Evolutionary conservation across 1,284 basidiomycete species (phyloP).

Genomic region (Cutaneotrichosporon arboriforme): DNA sequence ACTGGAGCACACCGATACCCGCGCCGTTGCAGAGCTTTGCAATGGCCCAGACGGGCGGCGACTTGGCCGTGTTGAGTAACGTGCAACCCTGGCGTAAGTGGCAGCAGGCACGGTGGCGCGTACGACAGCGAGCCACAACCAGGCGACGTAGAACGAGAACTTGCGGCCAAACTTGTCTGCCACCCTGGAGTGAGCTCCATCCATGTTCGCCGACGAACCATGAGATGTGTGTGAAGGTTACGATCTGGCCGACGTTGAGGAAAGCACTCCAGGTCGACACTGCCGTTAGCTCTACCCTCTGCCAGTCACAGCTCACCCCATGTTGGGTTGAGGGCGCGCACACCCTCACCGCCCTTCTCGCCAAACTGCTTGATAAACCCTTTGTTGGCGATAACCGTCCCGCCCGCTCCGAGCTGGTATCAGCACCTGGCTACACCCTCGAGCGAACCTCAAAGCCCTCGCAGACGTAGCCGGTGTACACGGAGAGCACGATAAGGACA

Average conservation of each 20-base stretch:
- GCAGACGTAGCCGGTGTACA: slow-evolving; percentile 22
- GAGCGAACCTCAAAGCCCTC: slow-evolving; percentile 19
- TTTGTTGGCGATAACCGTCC: slow-evolving; percentile 13
- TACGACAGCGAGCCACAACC: slow-evolving; percentile 8
- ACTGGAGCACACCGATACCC: slow-evolving; percentile 14
- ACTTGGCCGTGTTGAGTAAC: slow-evolving; percentile 11
- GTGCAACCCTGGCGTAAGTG: slow-evolving; percentile 12
- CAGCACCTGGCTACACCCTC: background rate
- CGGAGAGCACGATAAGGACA: slow-evolving; percentile 11
- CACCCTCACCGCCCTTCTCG: background rate
- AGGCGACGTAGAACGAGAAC: slow-evolving; percentile 9
- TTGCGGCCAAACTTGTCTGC: slow-evolving; percentile 24
- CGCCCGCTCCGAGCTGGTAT: slow-evolving; percentile 12
- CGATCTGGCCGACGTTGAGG: slow-evolving; percentile 9
- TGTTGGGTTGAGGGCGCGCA: slow-evolving; percentile 8
- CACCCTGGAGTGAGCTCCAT: slow-evolving; percentile 3
- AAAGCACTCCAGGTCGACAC: slow-evolving; percentile 24
- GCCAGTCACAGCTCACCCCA: slow-evolving; percentile 6
- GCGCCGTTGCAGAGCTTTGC: slow-evolving; percentile 17
- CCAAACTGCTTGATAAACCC: slow-evolving; percentile 22
- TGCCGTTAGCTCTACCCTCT: background rate
- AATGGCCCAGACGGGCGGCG: slow-evolving; percentile 7
- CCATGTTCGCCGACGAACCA: background rate
- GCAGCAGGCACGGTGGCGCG: background rate
- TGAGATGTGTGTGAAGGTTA: slow-evolving; percentile 7